Conservation (phyloP, 345 rosid genomes). For the Pistacia atlantica region DNA sequence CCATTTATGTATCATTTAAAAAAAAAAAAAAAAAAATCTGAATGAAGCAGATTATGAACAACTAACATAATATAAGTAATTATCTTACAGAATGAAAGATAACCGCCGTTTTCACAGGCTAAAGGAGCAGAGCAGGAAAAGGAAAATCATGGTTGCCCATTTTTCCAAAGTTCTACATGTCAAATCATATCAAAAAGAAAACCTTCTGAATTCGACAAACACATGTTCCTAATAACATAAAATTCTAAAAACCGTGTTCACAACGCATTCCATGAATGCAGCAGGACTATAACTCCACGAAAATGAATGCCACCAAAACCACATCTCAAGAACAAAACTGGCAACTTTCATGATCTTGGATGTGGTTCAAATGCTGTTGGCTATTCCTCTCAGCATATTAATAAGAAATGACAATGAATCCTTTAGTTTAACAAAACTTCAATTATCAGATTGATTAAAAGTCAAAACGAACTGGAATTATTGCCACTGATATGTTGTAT, state of each 20-base stretch:
- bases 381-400: constrained; percentile 46
- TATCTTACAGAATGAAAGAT: constrained; percentile 65
- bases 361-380: constrained; percentile 69
- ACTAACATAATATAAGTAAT: constrained; percentile 9
- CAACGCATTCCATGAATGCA: constrained; percentile 46
- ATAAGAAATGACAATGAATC: too few relatives aligned
- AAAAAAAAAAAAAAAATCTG: background rate
- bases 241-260: background rate
- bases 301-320: constrained; percentile 89
- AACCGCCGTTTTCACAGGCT: constrained; percentile 55
- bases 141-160: constrained; percentile 35
- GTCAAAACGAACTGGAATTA: background rate
- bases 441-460: too few relatives aligned
- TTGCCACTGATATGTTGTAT: constrained; percentile 13
- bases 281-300: constrained; percentile 60
- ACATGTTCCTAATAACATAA: background rate
- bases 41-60: background rate
- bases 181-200: constrained; percentile 36
- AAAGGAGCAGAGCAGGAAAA: constrained; percentile 58
- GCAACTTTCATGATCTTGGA: constrained; percentile 63
- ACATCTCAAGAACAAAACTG: constrained; percentile 79
- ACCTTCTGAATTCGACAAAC: constrained; percentile 9
- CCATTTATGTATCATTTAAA: background rate
- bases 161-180: constrained; percentile 45
- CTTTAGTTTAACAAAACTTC: too few relatives aligned